These are phyloP conservation scores for Cardamine occulta DNA, from an alignment of 345 rosid species.

Conservation along the genomic window DNA sequence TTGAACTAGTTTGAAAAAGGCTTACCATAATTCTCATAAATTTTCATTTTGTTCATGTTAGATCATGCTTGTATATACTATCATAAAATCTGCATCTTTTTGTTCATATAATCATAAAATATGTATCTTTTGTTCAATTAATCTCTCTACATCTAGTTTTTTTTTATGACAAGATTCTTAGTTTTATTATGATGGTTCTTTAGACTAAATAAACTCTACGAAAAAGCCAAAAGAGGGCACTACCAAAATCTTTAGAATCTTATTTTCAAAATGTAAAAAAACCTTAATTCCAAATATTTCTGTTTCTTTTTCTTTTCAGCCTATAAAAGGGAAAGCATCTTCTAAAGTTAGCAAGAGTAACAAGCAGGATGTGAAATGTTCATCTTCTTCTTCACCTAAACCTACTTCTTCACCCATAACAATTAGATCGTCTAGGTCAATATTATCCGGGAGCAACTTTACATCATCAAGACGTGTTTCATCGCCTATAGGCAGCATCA, in stretches of 20 bases:
- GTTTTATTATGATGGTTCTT: not conserved
- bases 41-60: not conserved
- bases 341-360: slow-evolving; percentile 43
- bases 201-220: not conserved
- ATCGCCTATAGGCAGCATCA: slow-evolving; percentile 28
- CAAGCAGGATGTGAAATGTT: slow-evolving; percentile 41
- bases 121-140: not conserved
- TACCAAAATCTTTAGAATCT: slow-evolving; percentile 3
- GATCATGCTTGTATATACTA: not conserved
- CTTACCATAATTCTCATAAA: slow-evolving; percentile 9
- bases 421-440: slow-evolving; percentile 42
- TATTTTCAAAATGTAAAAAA: not conserved
- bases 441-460: slow-evolving; percentile 11
- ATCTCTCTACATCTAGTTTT: not conserved
- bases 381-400: slow-evolving; percentile 33
- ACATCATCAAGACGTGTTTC: slow-evolving; percentile 41
- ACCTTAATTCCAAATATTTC: not conserved
- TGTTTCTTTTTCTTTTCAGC: slow-evolving; percentile 27
- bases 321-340: slow-evolving; percentile 39
- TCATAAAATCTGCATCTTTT: not conserved
- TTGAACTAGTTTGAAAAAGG: not conserved
- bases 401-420: slow-evolving; percentile 35
- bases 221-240: not conserved
- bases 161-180: not conserved
- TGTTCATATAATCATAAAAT: not conserved